A percentile compares a stretch with the other conserved stretches of the same genome.
phyloP scores from a whole-genome alignment of 495 filamentous ascomycete genomes.

The Podospora anserina region DNA sequence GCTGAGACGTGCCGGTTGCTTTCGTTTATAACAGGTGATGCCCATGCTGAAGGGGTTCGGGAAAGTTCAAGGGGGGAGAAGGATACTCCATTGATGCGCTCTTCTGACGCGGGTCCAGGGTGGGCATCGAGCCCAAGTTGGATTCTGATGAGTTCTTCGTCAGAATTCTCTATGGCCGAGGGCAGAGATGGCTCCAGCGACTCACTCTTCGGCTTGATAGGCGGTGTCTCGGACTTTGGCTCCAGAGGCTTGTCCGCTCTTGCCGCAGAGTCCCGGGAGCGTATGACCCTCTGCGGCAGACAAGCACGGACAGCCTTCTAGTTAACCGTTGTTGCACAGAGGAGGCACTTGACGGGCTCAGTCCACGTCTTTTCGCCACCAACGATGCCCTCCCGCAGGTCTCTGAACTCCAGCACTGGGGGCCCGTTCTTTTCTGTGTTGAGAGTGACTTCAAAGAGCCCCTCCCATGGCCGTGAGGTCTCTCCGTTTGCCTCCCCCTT shows the following conservation, averaged over 20 bases:
- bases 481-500: constrained; percentile 28
- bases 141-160: neutral
- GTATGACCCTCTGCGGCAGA: neutral
- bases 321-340: constrained; percentile 41
- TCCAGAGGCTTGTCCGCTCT: neutral
- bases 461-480: constrained; percentile 41
- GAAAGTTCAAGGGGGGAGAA: neutral
- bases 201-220: neutral
- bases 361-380: constrained; percentile 48
- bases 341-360: constrained; percentile 42
- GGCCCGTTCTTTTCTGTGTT: constrained; percentile 31
- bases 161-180: neutral
- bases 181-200: neutral
- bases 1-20: neutral
- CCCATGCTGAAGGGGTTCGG: neutral
- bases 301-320: constrained; percentile 11
- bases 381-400: constrained; percentile 39
- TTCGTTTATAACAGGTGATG: neutral
- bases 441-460: constrained; percentile 42
- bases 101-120: neutral
- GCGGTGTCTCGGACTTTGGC: neutral
- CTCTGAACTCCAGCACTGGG: constrained; percentile 41
- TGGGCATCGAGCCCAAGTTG: neutral
- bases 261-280: neutral
- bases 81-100: neutral